Conservation (phyloP, 257 asterid species). For the Lycium barbarum region DNA sequence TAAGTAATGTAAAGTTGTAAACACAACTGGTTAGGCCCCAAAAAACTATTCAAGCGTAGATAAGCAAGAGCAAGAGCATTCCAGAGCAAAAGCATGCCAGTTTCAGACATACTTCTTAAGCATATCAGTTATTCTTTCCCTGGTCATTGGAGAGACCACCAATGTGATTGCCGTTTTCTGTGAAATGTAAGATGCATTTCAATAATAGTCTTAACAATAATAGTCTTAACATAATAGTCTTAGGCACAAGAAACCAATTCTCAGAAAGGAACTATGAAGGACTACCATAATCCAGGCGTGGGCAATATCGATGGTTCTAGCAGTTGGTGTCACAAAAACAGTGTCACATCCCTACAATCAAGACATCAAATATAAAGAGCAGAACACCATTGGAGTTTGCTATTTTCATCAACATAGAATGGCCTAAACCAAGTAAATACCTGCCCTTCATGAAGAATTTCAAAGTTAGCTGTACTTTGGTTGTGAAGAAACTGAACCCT, state of each 20-base stretch:
- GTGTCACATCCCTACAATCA: constrained; percentile 87
- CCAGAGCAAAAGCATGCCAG: constrained; percentile 28
- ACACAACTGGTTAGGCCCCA: constrained; percentile 15
- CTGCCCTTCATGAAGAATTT: constrained; percentile 86
- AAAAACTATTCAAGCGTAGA: constrained; percentile 16
- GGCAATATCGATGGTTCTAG: constrained; percentile 92
- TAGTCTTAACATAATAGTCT: constrained; percentile 24
- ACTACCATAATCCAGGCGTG: constrained; percentile 91
- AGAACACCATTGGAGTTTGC: constrained; percentile 21
- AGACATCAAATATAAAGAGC: constrained; percentile 28
- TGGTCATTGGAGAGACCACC: constrained; percentile 82
- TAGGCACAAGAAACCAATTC: constrained; percentile 26
- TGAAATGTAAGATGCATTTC: constrained; percentile 37
- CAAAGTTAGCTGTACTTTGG: constrained; percentile 96
- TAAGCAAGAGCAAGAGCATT: background rate
- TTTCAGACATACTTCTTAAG: constrained; percentile 71
- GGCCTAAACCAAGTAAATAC: constrained; percentile 47
- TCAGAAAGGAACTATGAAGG: constrained; percentile 37
- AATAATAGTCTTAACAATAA: constrained; percentile 25
- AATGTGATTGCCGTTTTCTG: constrained; percentile 89
- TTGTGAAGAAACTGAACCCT: constrained; percentile 93
- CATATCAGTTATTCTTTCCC: constrained; percentile 72
- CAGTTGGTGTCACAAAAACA: constrained; percentile 94
- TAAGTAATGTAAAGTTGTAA: constrained; percentile 19
- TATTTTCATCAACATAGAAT: constrained; percentile 10